phyloP scores from a whole-genome alignment of 257 asterid genomes.

The Agastache rugosa region DNA sequence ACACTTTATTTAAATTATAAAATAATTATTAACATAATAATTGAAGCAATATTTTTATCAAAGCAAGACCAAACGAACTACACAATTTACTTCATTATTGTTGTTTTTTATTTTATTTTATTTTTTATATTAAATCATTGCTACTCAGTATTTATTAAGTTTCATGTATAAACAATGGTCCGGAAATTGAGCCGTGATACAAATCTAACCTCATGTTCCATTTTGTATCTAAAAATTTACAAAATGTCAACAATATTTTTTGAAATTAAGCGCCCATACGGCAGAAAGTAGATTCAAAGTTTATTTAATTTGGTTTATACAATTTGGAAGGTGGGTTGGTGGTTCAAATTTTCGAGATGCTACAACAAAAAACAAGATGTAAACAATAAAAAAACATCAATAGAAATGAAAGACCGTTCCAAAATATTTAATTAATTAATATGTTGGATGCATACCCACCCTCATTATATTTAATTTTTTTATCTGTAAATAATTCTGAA shows the following conservation, averaged over 20 bases:
- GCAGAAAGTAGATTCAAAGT: conserved; percentile 2
- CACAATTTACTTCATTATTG: no score
- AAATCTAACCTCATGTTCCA: background rate
- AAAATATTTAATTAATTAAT: conserved; percentile 25
- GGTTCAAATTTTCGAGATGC: conserved; percentile 32
- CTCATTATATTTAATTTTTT: conserved; percentile 13
- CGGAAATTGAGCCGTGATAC: no score
- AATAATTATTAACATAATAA: no score
- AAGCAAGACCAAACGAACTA: no score
- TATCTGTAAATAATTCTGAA: conserved; percentile 6
- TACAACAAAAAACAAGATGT: conserved; percentile 11
- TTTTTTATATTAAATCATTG: no score
- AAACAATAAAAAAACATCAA: background rate
- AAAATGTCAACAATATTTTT: background rate
- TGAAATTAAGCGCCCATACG: background rate
- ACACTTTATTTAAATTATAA: no score
- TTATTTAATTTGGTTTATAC: background rate
- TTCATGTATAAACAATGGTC: no score
- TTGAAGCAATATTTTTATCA: no score
- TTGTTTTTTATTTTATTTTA: no score
- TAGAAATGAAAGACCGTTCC: conserved; percentile 24
- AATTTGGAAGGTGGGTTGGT: conserved; percentile 32
- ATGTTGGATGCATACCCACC: conserved; percentile 25
- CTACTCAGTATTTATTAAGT: no score
- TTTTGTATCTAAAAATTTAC: background rate